Conservation (phyloP, 2,329 filamentous ascomycete species). For the Lachnellula willkommii region DNA sequence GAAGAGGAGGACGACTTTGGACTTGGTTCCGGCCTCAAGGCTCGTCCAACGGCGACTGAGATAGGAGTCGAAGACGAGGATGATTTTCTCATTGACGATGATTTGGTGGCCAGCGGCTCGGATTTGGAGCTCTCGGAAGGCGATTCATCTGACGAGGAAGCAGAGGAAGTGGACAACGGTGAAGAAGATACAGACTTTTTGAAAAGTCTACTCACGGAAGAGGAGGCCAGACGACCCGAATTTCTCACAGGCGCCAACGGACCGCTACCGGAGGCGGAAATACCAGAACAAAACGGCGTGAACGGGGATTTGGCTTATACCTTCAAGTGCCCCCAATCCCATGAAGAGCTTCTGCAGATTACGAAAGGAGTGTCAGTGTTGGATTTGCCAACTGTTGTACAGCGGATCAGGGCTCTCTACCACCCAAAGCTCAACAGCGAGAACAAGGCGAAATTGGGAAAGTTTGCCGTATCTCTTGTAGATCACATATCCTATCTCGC, state of each 20-base stretch:
- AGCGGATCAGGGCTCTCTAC: constrained; percentile 86
- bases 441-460: constrained; percentile 76
- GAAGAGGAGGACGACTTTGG: constrained; percentile 54
- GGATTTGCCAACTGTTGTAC: constrained; percentile 72
- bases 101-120: constrained; percentile 78
- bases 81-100: constrained; percentile 85
- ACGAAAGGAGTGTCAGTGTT: constrained; percentile 55
- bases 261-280: constrained; percentile 39
- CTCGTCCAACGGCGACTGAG: constrained; percentile 42
- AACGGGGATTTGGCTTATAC: constrained; percentile 68
- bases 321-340: constrained; percentile 76
- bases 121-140: constrained; percentile 55
- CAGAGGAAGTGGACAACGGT: constrained; percentile 37
- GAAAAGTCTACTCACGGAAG: constrained; percentile 58
- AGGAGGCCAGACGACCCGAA: constrained; percentile 49
- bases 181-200: constrained; percentile 65
- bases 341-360: constrained; percentile 65
- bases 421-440: constrained; percentile 78
- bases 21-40: constrained; percentile 54
- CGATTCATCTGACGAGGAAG: constrained; percentile 40
- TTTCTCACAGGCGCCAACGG: constrained; percentile 44
- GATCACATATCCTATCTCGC: constrained; percentile 53
- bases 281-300: constrained; percentile 27
- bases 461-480: constrained; percentile 62
- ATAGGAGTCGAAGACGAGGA: constrained; percentile 87